Evolutionary conservation across 495 filamentous ascomycete species (phyloP), one percentile per base, ranked within the genome.

Genomic region (Penicillium malachiteum): DNA sequence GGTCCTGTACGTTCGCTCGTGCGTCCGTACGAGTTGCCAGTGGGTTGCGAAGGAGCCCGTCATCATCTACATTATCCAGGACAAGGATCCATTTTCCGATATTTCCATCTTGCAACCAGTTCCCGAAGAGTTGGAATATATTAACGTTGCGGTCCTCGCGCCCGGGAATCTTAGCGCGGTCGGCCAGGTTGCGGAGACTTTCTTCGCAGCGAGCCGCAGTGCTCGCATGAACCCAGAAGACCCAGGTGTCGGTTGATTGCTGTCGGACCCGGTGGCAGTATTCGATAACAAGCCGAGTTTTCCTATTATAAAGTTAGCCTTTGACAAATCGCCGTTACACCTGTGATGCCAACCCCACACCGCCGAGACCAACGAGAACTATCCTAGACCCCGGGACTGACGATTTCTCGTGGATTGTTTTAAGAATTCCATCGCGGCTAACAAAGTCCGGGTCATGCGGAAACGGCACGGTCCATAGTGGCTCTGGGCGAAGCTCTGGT

Each of bases 161-260:
- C 7, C 67, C 65, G n/a, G 60, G 57, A 13, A 79, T 68, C 48
- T 74, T 67, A 32, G 69, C 37, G 3, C 26, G 43, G 26, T 75
- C 48, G 33, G 75, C 73, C 49, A 81, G 73, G n/a, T 69, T 65
- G 38, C 58, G 57, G 60, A 60, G 74, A 39, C 69, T 55, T 37
- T 77, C 53, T 57, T 74, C 67, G 35, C 78, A 75, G 3, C 75
- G 66, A 7, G 66, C 59, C 3, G 41, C 43, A 32, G 58, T 76
- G 42, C 71, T 72, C 0, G 73, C 72, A 58, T 77, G 70, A 1
- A 81, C 56, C 79, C 81, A 83, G 61, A 83, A 79, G 7, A 82
- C 71, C 69, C 68, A 78, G 26, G 67, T 79, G 14, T 67, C 50
- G 1, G 71, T 75, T 12, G 63, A 75, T 32, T 74, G 54, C 3